A percentile compares a stretch with the other conserved stretches of the same genome.
These are phyloP conservation scores for Cercospora sp. DNA, from an alignment of 2,329 filamentous ascomycete species.

Conservation along the genomic window DNA sequence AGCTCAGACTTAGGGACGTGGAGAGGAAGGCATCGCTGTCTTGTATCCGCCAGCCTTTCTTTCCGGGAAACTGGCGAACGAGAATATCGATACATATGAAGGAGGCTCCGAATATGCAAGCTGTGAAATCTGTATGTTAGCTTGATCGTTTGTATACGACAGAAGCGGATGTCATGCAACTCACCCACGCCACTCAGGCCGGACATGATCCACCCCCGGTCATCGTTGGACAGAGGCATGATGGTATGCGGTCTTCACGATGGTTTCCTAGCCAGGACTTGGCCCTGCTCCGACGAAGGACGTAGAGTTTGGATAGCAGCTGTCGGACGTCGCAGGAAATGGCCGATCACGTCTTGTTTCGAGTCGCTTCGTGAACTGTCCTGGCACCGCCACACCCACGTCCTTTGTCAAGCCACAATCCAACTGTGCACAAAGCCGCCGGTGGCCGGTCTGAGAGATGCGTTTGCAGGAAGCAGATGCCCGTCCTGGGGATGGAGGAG, in stretches of 20 bases:
- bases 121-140: constrained; percentile 37
- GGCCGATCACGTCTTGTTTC: constrained; percentile 17
- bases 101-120: constrained; percentile 68
- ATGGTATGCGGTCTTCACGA: constrained; percentile 18
- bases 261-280: background rate
- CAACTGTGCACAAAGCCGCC: background rate
- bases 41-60: constrained; percentile 79
- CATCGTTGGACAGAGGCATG: constrained; percentile 70
- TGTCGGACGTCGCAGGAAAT: constrained; percentile 4
- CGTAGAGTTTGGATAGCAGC: constrained; percentile 3
- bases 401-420: constrained; percentile 2
- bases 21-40: constrained; percentile 87
- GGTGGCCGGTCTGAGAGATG: background rate
- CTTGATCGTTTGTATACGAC: background rate
- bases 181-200: constrained; percentile 75
- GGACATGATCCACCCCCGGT: constrained; percentile 88
- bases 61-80: constrained; percentile 69
- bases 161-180: constrained; percentile 18
- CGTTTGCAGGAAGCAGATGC: background rate
- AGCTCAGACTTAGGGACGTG: constrained; percentile 84
- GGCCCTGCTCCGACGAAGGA: background rate
- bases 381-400: constrained; percentile 19
- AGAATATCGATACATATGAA: constrained; percentile 86
- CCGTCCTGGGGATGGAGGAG: background rate
- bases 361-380: constrained; percentile 1